Evolutionary conservation across 1,139 yeast genomes (phyloP), one percentile per base, ranked within the genome.

Genomic region (Nakaseomyces uthaithaninus): DNA sequence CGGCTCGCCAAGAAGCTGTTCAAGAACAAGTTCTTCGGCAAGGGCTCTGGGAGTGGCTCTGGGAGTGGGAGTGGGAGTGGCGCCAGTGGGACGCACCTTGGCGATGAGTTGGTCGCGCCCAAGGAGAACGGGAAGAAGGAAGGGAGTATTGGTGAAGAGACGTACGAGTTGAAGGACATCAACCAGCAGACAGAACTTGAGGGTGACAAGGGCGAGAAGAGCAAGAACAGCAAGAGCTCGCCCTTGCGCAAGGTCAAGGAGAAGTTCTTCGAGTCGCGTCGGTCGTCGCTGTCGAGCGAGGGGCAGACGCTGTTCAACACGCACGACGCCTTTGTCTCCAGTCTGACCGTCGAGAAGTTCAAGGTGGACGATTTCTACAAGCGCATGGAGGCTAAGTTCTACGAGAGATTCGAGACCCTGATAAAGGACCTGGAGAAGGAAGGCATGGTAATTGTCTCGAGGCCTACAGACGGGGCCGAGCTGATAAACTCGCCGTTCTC

Each of bases 331-430:
- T 75, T 78, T 53, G 54, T 69, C 15, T 68, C 74, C n/a, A 77
- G 76, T 19, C 64, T 80, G 37, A 69, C 70, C 43, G 69, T 72
- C 3, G 86, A 80, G 51, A 66, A 77, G 45, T 50, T 53, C 24
- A 79, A 77, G 55, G 72, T 80, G 39, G 85, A 80, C 52, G 70
- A 65, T 9, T 80, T 80, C 47, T 80, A 76, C 56, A 64, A 67
- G 45, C 53, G 62, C 8, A 75, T 74, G 48, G 84, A 80, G 54
- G 55, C 61, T 4, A 66, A 63, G 42, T 66, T 75, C 19, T 74
- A 67, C 48, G 58, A 56, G 24, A 71, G 67, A 38, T 70, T 76
- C 42, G 75, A 74, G 17, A 69, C 67, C n/a, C 62, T 80, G 44
- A 62, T 74, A 14, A 56, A 60, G 27, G 85, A 78, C 49, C 48